These are phyloP conservation scores for Colletotrichum sp. DNA, from an alignment of 2,329 filamentous ascomycete species.

Conservation along the genomic window DNA sequence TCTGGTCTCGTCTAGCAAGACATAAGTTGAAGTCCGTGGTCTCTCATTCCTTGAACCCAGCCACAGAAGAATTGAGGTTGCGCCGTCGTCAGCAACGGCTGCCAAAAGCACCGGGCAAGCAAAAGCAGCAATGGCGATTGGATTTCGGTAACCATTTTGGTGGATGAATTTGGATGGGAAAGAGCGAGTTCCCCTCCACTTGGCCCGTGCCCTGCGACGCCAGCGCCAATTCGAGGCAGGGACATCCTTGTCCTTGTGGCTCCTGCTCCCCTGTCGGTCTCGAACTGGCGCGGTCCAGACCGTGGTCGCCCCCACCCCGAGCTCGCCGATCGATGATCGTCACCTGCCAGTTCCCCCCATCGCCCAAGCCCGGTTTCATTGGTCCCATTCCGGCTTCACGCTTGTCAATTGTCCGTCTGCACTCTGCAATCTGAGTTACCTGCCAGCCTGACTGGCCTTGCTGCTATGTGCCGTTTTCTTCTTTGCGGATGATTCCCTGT, in stretches of 20 bases:
- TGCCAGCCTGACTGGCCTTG: not conserved
- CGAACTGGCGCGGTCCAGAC: constrained; percentile 12
- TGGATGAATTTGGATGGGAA: not conserved
- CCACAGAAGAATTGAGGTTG: not conserved
- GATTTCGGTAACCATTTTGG: not conserved
- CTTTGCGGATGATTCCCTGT: not conserved
- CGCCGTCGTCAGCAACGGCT: not conserved
- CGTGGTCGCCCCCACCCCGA: constrained; percentile 1
- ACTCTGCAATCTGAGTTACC: not conserved
- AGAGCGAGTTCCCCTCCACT: not conserved
- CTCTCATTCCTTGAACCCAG: not conserved
- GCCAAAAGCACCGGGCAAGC: not conserved
- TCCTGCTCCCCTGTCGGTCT: not conserved
- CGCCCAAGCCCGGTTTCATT: not conserved
- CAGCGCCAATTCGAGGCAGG: not conserved
- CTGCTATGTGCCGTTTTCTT: not conserved
- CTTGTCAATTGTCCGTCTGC: not conserved
- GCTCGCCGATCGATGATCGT: constrained; percentile 14
- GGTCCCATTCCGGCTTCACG: not conserved
- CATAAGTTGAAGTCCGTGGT: not conserved
- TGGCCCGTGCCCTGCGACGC: not conserved
- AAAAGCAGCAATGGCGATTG: not conserved
- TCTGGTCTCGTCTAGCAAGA: not conserved
- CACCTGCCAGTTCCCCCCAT: not conserved
- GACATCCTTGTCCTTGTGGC: not conserved